These are phyloP conservation scores for Trichoderma orchidacearum DNA, from an alignment of 495 filamentous ascomycete genomes.

Conservation along the genomic window DNA sequence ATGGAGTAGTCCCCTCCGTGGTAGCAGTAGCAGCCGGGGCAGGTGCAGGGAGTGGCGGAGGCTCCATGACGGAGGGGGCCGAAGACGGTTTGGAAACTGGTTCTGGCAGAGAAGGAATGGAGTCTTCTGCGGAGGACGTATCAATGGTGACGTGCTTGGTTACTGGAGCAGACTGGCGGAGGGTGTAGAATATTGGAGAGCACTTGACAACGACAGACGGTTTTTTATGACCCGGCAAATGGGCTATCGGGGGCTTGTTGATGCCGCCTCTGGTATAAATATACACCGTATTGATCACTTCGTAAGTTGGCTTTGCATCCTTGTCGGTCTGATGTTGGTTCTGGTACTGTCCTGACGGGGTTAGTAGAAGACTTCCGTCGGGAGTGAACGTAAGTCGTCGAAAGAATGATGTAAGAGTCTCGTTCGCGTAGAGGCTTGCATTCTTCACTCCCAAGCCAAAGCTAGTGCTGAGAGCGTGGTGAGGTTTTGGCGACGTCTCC, in stretches of 20 bases:
- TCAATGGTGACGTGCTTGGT: slow-evolving; percentile 90
- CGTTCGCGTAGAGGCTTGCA: slow-evolving; percentile 87
- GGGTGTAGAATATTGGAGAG: slow-evolving; percentile 77
- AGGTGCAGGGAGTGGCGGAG: slow-evolving; percentile 51
- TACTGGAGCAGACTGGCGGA: slow-evolving; percentile 50
- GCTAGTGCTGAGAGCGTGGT: slow-evolving; percentile 14
- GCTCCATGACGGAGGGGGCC: slow-evolving; percentile 63
- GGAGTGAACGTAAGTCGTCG: slow-evolving; percentile 86
- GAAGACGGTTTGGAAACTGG: slow-evolving; percentile 50
- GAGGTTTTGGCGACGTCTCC: slow-evolving; percentile 72
- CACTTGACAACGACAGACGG: slow-evolving; percentile 93
- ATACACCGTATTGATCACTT: slow-evolving; percentile 94
- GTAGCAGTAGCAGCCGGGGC: slow-evolving; percentile 6
- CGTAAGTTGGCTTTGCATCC: slow-evolving; percentile 57
- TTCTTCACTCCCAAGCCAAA: slow-evolving; percentile 60
- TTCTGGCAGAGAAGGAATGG: slow-evolving; percentile 72
- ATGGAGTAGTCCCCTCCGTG: slow-evolving; percentile 21
- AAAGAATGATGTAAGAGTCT: slow-evolving; percentile 96
- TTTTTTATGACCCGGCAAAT: slow-evolving; percentile 96
- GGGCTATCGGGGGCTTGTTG: slow-evolving; percentile 94
- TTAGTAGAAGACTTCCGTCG: slow-evolving; percentile 89
- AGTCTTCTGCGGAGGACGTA: slow-evolving; percentile 74
- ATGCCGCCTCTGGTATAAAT: slow-evolving; percentile 94
- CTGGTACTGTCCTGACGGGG: slow-evolving; percentile 92
- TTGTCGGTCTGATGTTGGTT: slow-evolving; percentile 57